Percentiles rank a stretch among this genome's conserved stretches.
Conservation (phyloP, 306 rosid genomes). For the Begonia masoniana region DNA sequence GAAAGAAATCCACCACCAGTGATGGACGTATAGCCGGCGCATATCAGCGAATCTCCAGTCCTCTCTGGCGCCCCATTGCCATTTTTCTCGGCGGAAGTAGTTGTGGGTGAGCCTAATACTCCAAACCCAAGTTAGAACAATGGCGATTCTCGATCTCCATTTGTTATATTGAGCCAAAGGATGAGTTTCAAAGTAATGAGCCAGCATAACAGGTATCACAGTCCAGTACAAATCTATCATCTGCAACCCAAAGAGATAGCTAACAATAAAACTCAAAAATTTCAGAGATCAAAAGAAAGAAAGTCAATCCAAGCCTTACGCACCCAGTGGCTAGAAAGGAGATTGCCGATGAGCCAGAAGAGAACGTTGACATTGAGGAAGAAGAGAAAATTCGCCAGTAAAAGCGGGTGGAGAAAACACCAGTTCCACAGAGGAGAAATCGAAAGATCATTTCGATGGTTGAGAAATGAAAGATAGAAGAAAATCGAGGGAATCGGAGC, state of each 20-base stretch:
- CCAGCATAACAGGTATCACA: slow-evolving; percentile 74
- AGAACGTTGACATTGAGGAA: slow-evolving; percentile 73
- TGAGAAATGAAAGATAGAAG: slow-evolving; percentile 49
- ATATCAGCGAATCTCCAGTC: slow-evolving; percentile 92
- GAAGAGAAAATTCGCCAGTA: slow-evolving; percentile 58
- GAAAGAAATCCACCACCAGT: slow-evolving; percentile 94
- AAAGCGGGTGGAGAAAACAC: slow-evolving; percentile 78
- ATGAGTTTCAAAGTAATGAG: slow-evolving; percentile 59
- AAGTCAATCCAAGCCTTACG: neutral
- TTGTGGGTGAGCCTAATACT: slow-evolving; percentile 65
- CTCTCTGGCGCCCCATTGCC: slow-evolving; percentile 91
- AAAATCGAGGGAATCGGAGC: slow-evolving; percentile 69
- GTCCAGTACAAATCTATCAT: slow-evolving; percentile 91
- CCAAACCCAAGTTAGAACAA: slow-evolving; percentile 69
- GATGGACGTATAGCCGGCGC: slow-evolving; percentile 51
- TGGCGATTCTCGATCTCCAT: slow-evolving; percentile 60
- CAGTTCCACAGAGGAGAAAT: slow-evolving; percentile 43
- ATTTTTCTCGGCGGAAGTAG: slow-evolving; percentile 71
- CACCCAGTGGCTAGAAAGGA: slow-evolving; percentile 81
- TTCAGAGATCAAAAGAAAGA: neutral
- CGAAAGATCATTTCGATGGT: slow-evolving; percentile 16
- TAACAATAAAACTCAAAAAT: too few relatives aligned
- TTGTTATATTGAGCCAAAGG: slow-evolving; percentile 45
- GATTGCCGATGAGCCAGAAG: slow-evolving; percentile 75
- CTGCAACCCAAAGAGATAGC: slow-evolving; percentile 21